Evolutionary conservation across 2,329 filamentous ascomycete genomes (phyloP).

Genomic region (Nemania diffusa): DNA sequence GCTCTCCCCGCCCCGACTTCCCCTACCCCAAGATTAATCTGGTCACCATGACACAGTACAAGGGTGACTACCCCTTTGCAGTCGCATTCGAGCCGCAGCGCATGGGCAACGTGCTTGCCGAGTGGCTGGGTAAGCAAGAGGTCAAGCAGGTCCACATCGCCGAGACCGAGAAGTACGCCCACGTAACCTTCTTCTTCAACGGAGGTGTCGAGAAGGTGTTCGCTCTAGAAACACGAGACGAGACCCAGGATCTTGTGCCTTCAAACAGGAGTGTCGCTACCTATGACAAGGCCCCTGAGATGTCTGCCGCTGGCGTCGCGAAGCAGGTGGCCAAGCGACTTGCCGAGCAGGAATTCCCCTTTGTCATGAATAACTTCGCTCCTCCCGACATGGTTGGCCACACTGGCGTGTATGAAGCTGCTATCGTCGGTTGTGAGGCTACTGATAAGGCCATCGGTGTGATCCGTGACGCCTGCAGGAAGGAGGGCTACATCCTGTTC

Average conservation of each 20-base stretch:
- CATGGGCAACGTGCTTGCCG: constrained; percentile 98
- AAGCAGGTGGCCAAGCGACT: constrained; percentile 91
- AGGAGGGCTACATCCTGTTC: constrained; percentile 92
- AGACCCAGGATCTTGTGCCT: constrained; percentile 79
- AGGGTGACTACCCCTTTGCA: constrained; percentile 90
- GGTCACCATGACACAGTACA: constrained; percentile 99
- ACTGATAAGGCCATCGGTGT: constrained; percentile 95
- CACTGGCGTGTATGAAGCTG: constrained; percentile 96
- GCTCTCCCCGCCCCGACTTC: constrained; percentile 90
- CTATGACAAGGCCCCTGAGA: constrained; percentile 94
- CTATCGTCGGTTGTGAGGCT: constrained; percentile 82
- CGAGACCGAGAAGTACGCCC: constrained; percentile 99
- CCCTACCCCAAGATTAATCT: constrained; percentile 91
- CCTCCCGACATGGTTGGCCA: constrained; percentile 99
- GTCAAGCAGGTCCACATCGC: constrained; percentile 95
- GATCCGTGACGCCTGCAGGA: constrained; percentile 93
- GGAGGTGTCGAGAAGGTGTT: constrained; percentile 98
- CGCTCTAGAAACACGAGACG: constrained; percentile 88
- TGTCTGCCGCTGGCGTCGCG: constrained; percentile 92
- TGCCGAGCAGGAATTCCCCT: constrained; percentile 85
- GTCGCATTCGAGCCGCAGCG: constrained; percentile 93
- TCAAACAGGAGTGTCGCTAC: constrained; percentile 91
- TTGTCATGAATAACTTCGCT: constrained; percentile 99
- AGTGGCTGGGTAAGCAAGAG: constrained; percentile 91
- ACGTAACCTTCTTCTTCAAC: constrained; percentile 99